Evolutionary conservation across 345 rosid species (phyloP).

Genomic region (Ceriops decandra): DNA sequence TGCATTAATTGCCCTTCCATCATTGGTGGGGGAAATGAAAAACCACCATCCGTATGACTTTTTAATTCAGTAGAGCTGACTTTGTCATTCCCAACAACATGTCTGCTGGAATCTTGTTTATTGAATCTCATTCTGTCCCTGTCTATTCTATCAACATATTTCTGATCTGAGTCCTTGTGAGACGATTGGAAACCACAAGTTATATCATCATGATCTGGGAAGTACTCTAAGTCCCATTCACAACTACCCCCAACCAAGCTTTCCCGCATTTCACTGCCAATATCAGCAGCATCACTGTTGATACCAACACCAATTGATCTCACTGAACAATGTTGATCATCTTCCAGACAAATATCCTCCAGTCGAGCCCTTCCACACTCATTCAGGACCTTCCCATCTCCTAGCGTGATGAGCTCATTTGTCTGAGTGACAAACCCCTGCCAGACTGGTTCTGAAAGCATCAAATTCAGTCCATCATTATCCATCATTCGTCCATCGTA

Average conservation of each 20-base stretch:
- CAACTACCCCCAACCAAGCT: constrained; percentile 93
- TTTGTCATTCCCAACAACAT: constrained; percentile 46
- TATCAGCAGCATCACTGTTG: constrained; percentile 89
- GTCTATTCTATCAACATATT: constrained; percentile 42
- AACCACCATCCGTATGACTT: constrained; percentile 57
- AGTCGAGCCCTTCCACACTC: constrained; percentile 46
- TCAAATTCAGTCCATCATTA: constrained; percentile 68
- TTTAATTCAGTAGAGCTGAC: constrained; percentile 38
- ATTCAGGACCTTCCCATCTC: constrained; percentile 45
- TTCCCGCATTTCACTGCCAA: constrained; percentile 87
- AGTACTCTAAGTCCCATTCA: constrained; percentile 81
- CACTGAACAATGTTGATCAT: constrained; percentile 90
- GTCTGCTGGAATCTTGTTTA: constrained; percentile 42
- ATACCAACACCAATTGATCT: constrained; percentile 97
- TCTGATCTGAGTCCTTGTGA: constrained; percentile 49
- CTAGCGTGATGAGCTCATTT: constrained; percentile 59
- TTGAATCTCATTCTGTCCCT: constrained; percentile 44
- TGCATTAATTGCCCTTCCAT: constrained; percentile 54
- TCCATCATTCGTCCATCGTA: constrained; percentile 89
- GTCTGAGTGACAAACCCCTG: constrained; percentile 93
- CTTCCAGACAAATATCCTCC: constrained; percentile 64
- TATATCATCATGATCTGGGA: constrained; percentile 58
- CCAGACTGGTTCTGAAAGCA: constrained; percentile 91
- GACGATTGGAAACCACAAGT: constrained; percentile 48
- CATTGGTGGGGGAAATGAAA: constrained; percentile 73